Conservation (phyloP, 148 eudicot genomes). For the Salicornia ramosissima region DNA sequence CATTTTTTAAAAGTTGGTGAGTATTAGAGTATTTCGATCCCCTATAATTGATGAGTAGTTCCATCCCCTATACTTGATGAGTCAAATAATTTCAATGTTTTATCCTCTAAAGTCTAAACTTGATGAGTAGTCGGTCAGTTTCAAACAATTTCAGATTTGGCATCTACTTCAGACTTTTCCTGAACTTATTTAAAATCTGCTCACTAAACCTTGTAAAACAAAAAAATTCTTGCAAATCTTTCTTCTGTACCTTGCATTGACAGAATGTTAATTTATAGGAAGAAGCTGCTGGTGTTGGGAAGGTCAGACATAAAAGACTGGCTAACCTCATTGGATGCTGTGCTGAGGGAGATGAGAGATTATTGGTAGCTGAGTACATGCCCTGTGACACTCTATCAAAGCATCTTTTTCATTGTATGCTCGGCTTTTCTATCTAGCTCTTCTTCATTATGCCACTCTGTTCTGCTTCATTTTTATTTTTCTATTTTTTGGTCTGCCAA, state of each 20-base stretch:
- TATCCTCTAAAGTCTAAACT: too few species aligned
- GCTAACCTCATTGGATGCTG: conserved; percentile 93
- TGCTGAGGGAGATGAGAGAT: conserved; percentile 97
- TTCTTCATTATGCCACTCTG: neutral
- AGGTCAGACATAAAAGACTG: conserved; percentile 79
- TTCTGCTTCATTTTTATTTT: neutral
- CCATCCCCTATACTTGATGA: neutral
- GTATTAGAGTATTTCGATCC: too few species aligned
- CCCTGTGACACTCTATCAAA: conserved; percentile 87
- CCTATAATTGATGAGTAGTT: too few species aligned
- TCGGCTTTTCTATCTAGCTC: neutral
- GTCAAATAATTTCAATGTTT: neutral
- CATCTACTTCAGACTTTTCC: neutral
- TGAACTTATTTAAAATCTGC: neutral
- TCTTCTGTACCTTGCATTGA: conserved; percentile 2
- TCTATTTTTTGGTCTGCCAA: neutral
- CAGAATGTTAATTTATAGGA: conserved; percentile 41
- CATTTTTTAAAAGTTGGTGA: too few species aligned
- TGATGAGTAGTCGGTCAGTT: neutral
- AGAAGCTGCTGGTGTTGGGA: conserved; percentile 93
- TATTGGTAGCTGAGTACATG: conserved; percentile 92
- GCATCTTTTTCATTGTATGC: conserved; percentile 94
- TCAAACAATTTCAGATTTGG: neutral
- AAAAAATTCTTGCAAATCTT: neutral
- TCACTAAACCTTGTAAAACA: neutral